Evolutionary conservation across 2,329 filamentous ascomycete genomes (phyloP).

Genomic region (Xylariaceae sp.): DNA sequence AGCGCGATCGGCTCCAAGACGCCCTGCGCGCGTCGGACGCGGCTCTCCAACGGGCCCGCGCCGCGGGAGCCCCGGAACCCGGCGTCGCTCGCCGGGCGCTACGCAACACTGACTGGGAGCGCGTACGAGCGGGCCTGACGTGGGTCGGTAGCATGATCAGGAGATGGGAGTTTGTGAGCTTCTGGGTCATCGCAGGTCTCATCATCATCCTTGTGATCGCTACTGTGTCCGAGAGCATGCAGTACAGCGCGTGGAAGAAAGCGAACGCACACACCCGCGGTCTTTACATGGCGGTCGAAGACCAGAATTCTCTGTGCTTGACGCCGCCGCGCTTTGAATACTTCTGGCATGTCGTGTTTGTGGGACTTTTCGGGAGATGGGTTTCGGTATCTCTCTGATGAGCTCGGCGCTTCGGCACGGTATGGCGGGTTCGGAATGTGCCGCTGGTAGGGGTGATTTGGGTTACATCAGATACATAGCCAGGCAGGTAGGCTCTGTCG

Average conservation of each 20-base stretch:
- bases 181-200: background rate
- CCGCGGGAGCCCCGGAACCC: background rate
- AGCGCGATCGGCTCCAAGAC: slow-evolving; percentile 6
- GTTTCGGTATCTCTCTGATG: too few species aligned
- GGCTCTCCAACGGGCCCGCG: background rate
- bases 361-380: too few species aligned
- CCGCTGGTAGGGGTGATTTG: too few species aligned
- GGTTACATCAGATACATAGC: too few species aligned
- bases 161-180: background rate
- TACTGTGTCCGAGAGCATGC: slow-evolving; percentile 15
- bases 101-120: background rate
- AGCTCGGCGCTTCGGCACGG: too few species aligned
- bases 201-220: slow-evolving; percentile 9
- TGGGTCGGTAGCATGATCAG: background rate
- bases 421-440: too few species aligned
- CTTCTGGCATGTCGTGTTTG: slow-evolving; percentile 14
- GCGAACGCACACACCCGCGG: slow-evolving; percentile 18
- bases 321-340: slow-evolving; percentile 11
- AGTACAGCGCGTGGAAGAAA: slow-evolving; percentile 11
- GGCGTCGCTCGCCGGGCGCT: background rate
- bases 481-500: too few species aligned
- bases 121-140: background rate
- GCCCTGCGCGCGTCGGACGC: background rate
- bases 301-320: slow-evolving; percentile 10
- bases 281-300: slow-evolving; percentile 7